Percentiles rank a stretch among this genome's conserved stretches.
Evolutionary conservation across 345 rosid genomes (phyloP).

Genomic region (Toxicodendron radicans): DNA sequence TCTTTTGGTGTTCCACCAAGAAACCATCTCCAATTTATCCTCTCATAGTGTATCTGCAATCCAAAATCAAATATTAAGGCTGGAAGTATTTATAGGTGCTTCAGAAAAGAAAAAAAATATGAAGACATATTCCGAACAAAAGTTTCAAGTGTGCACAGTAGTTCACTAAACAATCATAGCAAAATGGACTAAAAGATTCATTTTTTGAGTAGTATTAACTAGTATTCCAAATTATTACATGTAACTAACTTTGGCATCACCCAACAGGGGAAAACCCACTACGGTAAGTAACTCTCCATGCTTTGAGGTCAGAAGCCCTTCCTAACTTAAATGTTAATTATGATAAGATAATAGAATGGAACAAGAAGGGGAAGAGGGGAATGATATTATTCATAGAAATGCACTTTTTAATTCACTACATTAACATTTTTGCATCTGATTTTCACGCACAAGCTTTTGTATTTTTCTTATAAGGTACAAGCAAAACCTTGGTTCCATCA

Average conservation of each 20-base stretch:
- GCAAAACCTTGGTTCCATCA: neutral
- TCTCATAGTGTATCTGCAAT: too few relatives aligned
- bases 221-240: neutral
- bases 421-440: neutral
- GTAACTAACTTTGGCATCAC: neutral
- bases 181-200: neutral
- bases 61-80: too few relatives aligned
- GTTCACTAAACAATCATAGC: neutral
- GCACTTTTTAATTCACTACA: neutral
- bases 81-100: too few relatives aligned
- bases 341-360: neutral
- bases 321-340: neutral
- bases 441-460: neutral
- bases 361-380: neutral
- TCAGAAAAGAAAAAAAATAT: too few relatives aligned
- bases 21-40: too few relatives aligned
- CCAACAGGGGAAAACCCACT: too few relatives aligned
- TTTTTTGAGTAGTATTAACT: neutral
- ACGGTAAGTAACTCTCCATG: neutral
- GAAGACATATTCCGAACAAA: too few relatives aligned
- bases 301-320: neutral
- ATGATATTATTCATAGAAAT: slow-evolving; percentile 7
- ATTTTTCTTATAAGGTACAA: neutral
- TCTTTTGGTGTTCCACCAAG: too few relatives aligned
- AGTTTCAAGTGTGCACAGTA: neutral